A percentile compares a stretch with the other conserved stretches of the same genome.
These are phyloP conservation scores for Phaffia australis DNA, from an alignment of 768 basidiomycete genomes.

Conservation along the genomic window DNA sequence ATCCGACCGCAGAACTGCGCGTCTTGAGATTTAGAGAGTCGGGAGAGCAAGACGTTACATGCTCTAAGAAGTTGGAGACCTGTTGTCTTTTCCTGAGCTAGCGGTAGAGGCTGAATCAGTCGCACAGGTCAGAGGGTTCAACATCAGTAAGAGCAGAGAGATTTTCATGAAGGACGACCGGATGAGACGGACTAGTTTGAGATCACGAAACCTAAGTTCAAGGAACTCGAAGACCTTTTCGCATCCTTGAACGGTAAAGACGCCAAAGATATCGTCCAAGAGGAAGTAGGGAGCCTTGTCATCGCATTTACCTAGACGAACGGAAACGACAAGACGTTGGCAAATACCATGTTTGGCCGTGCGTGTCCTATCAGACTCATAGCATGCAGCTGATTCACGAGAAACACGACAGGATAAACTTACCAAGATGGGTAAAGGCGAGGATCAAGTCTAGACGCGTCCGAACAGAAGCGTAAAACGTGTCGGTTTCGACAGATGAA, in stretches of 20 bases:
- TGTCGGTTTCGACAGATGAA: not conserved
- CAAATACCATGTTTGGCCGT: not conserved
- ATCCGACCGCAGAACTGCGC: conserved; percentile 84
- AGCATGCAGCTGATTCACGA: not conserved
- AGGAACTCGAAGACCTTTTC: conserved; percentile 20
- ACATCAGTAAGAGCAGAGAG: not conserved
- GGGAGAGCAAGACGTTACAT: conserved; percentile 73
- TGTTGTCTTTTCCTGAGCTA: conserved; percentile 56
- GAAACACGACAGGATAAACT: not conserved
- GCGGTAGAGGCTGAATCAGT: conserved; percentile 12
- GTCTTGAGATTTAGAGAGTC: conserved; percentile 73
- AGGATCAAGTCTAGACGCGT: conserved; percentile 9
- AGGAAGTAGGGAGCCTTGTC: conserved; percentile 14
- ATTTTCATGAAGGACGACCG: not conserved
- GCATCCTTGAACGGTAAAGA: conserved; percentile 13
- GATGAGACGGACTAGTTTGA: conserved; percentile 19
- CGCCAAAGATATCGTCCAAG: conserved; percentile 17
- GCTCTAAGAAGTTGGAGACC: conserved; percentile 72
- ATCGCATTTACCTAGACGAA: conserved; percentile 19
- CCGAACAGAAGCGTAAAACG: conserved; percentile 9
- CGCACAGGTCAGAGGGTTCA: not conserved
- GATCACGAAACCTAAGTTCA: conserved; percentile 9
- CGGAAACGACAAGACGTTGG: not conserved
- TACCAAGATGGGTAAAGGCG: conserved; percentile 14
- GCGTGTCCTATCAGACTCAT: not conserved